Conservation (phyloP, 2,329 filamentous ascomycete species). For the Epicoccum sorghinum region DNA sequence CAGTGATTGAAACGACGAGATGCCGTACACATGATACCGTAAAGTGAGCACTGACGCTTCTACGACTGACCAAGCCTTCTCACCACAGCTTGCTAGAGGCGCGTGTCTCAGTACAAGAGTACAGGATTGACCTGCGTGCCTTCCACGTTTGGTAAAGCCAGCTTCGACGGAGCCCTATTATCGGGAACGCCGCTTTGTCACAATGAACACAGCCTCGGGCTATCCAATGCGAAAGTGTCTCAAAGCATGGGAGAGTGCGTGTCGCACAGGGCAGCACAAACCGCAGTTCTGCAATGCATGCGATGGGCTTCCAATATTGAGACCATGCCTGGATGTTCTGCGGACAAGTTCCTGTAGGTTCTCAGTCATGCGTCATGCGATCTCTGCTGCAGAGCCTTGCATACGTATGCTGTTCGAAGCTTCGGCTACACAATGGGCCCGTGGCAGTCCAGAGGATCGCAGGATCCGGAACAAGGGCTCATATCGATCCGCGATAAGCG, state of each 20-base stretch:
- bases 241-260: constrained; percentile 20
- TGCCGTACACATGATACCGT: neutral
- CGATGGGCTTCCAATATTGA: constrained; percentile 11
- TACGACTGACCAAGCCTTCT: neutral
- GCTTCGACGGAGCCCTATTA: constrained; percentile 20
- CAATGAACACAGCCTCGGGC: constrained; percentile 13
- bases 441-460: neutral
- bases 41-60: neutral
- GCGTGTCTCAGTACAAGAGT: constrained; percentile 10
- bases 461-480: neutral
- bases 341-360: neutral
- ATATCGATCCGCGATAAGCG: constrained; percentile 10
- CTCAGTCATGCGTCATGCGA: neutral
- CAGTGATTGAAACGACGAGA: neutral
- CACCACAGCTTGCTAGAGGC: neutral
- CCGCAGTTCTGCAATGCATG: constrained; percentile 21
- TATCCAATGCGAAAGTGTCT: constrained; percentile 25
- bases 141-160: constrained; percentile 19
- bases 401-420: neutral
- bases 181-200: constrained; percentile 20
- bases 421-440: neutral
- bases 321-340: constrained; percentile 1
- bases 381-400: neutral
- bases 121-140: constrained; percentile 19
- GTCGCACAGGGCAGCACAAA: constrained; percentile 27